Evolutionary conservation across 208 protist species (phyloP), one percentile per base, ranked within the genome.

Genomic region (Acanthamoeba sp.): DNA sequence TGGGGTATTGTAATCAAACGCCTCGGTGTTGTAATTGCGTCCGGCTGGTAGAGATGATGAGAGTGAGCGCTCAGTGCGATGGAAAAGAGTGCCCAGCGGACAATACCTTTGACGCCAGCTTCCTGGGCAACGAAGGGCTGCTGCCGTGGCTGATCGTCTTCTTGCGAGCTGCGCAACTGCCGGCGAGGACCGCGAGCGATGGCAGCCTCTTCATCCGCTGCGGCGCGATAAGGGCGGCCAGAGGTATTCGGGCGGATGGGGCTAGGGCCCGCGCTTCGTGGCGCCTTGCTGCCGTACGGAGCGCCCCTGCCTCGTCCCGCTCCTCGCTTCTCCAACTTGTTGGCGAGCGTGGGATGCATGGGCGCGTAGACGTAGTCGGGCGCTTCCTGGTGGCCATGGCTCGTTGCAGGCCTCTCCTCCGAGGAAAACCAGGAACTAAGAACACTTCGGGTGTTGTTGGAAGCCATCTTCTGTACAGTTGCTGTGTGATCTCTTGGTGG

Each of bases 361-460:
- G 78, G 78, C 18, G 78, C 78, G n/a, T 87, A 87, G 29, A 87
- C 45, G 45, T 87, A 87, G 78, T 50, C 78, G 34, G 78, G 78
- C n/a, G 62, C 62, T 38, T 50, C 78, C 45, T 87, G 45, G n/a
- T 16, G 27, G 66, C 9, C 36, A 2, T 22, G 40, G 27, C 40
- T 6, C 24, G 24, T 0, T 29, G 45, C 48, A 34, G 29, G 16
- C 36, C 78, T n/a, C 45, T 87, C 78, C 34, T 87, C 78, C 4
- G 42, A 12, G 42, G 78, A 34, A 22, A 87, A 87, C 78, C 78
- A 87, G n/a, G 78, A 87, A 27, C 78, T 87, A 2, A 87, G 78
- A 5, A 87, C 78, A 36, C 78, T 87, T 50, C 78, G 45, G 2
- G 78, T 87, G 45, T 87, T 87, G 78, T 87, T 87, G 78, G 69